These are phyloP conservation scores for Xylaria venustula DNA, from an alignment of 495 filamentous ascomycete genomes.

Conservation along the genomic window DNA sequence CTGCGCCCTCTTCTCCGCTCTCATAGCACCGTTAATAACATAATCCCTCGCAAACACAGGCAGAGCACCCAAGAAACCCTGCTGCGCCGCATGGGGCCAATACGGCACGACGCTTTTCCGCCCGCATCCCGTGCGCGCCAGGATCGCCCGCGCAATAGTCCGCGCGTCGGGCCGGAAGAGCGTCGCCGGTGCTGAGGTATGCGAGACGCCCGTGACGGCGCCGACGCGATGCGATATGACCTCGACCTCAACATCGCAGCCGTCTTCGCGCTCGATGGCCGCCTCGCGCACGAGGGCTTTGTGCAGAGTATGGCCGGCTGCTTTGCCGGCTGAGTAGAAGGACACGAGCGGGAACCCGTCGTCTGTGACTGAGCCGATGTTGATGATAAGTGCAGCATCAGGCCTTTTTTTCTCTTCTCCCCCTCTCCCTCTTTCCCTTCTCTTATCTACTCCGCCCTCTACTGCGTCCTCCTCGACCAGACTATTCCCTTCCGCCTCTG, in stretches of 20 bases:
- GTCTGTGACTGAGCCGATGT: conserved; percentile 28
- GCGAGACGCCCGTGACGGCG: conserved; percentile 16
- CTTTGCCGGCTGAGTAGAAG: conserved; percentile 25
- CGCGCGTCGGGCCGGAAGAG: conserved; percentile 21
- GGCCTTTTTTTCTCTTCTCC: too few relatives aligned
- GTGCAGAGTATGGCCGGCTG: conserved; percentile 16
- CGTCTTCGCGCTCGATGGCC: neutral
- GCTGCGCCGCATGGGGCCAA: conserved; percentile 27
- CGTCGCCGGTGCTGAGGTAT: conserved; percentile 11
- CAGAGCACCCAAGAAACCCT: neutral
- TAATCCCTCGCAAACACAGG: neutral
- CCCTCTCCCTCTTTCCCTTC: too few relatives aligned
- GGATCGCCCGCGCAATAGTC: conserved; percentile 22
- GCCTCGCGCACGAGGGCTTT: neutral
- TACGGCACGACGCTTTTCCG: conserved; percentile 22
- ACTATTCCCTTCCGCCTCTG: too few relatives aligned
- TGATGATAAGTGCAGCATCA: conserved; percentile 21
- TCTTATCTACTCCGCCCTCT: too few relatives aligned
- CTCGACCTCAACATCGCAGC: conserved; percentile 20
- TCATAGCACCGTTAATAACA: neutral
- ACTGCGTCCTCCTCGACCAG: too few relatives aligned
- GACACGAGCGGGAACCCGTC: conserved; percentile 23
- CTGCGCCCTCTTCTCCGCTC: neutral
- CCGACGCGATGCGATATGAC: conserved; percentile 24
- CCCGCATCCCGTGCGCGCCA: conserved; percentile 30